phyloP scores from a whole-genome alignment of 805 yeast species.

The Saccharomyces mikatae region DNA sequence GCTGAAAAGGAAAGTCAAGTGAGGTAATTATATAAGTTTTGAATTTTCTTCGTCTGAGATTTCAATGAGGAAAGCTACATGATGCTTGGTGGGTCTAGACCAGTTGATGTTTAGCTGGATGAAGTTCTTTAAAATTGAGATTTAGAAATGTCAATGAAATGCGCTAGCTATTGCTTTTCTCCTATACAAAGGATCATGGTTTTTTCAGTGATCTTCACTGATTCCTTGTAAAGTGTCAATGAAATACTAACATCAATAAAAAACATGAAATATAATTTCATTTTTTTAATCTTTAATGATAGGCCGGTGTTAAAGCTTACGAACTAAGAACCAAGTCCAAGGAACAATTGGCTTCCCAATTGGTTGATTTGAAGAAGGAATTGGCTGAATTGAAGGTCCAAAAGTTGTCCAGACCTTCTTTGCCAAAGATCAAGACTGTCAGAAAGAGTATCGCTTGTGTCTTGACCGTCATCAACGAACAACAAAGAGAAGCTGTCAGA shows the following conservation, averaged over 20 bases:
- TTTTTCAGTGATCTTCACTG: neutral
- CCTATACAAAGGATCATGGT: neutral
- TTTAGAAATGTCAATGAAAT: neutral
- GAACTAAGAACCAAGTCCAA: slow-evolving; percentile 96
- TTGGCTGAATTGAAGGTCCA: slow-evolving; percentile 93
- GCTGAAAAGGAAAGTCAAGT: no score
- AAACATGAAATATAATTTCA: neutral
- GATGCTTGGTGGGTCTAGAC: no score
- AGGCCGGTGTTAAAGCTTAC: slow-evolving; percentile 90
- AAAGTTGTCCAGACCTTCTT: slow-evolving; percentile 83
- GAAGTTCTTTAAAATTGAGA: no score
- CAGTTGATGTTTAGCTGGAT: neutral
- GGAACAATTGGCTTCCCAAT: slow-evolving; percentile 91
- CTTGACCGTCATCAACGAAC: slow-evolving; percentile 91
- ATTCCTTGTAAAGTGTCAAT: neutral
- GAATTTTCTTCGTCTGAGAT: no score
- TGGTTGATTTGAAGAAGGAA: slow-evolving; percentile 93
- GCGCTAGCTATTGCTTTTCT: neutral
- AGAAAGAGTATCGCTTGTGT: slow-evolving; percentile 98
- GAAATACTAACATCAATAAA: neutral
- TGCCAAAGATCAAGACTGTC: slow-evolving; percentile 93
- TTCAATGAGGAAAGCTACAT: no score
- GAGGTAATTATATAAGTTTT: no score
- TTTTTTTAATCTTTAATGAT: neutral
- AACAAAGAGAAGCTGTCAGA: slow-evolving; percentile 92